Percentiles rank a stretch among this genome's conserved stretches.
Conservation (phyloP, 2,329 filamentous ascomycete genomes). For the Pestalotiopsis sp. region DNA sequence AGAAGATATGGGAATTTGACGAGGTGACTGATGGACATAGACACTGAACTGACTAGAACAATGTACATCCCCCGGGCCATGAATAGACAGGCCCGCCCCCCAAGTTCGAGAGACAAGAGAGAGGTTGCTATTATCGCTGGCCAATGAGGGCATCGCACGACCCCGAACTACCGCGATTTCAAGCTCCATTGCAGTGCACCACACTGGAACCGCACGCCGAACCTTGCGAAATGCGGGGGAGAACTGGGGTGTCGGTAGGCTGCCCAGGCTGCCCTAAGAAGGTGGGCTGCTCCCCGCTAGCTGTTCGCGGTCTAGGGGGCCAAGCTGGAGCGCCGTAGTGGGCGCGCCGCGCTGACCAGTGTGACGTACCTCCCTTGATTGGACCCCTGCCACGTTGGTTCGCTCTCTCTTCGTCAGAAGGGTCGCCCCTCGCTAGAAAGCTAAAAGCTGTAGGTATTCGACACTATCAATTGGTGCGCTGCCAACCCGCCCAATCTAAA, state of each 20-base stretch:
- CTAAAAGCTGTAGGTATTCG: neutral
- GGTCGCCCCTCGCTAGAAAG: neutral
- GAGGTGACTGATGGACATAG: neutral
- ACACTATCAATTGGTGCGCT: neutral
- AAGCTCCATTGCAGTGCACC: conserved; percentile 1
- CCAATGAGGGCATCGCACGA: neutral
- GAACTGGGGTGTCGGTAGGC: neutral
- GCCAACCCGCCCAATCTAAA: neutral
- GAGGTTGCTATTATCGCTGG: conserved; percentile 7
- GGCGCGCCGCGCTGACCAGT: neutral
- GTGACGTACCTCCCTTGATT: conserved; percentile 1
- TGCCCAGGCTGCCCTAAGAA: neutral
- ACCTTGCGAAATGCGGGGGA: conserved; percentile 6
- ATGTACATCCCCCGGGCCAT: neutral
- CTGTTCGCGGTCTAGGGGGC: neutral
- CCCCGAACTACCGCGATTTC: neutral
- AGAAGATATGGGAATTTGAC: neutral
- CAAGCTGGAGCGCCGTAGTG: neutral
- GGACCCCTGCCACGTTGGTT: neutral
- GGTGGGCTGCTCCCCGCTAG: neutral
- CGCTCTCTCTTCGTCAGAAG: neutral
- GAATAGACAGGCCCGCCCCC: neutral
- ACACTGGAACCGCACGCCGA: neutral
- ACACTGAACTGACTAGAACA: neutral
- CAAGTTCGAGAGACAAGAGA: neutral